Evolutionary conservation across 1,139 yeast genomes (phyloP).

Genomic region (Pichia sp.): DNA sequence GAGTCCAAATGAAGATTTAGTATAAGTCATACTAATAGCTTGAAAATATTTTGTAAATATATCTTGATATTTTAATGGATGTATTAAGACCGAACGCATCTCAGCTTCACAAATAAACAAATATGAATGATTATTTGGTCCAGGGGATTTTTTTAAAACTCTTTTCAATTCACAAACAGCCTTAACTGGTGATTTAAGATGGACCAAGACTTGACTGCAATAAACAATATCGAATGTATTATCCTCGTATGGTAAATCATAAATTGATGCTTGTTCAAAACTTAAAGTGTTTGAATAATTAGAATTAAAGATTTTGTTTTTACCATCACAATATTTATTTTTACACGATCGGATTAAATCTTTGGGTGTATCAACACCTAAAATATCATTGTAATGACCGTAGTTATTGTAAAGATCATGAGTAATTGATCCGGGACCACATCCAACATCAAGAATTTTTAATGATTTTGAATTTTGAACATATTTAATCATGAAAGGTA

Average conservation of each 20-base stretch:
- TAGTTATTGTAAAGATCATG: conserved; percentile 4
- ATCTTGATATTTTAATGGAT: conserved; percentile 5
- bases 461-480: not conserved
- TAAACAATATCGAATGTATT: conserved; percentile 8
- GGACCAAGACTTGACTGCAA: conserved; percentile 8
- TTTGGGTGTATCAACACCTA: conserved; percentile 5
- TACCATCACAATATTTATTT: not conserved
- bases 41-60: conserved; percentile 13
- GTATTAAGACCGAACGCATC: conserved; percentile 3
- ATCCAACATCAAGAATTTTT: conserved; percentile 10
- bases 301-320: not conserved
- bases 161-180: conserved; percentile 5
- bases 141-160: not conserved
- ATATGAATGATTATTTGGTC: not conserved
- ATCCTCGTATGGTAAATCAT: conserved; percentile 6
- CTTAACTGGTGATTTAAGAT: conserved; percentile 2
- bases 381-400: conserved; percentile 1
- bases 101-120: conserved; percentile 7
- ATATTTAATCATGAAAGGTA: not conserved
- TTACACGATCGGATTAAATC: conserved; percentile 2
- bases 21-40: not conserved
- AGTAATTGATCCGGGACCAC: conserved; percentile 12
- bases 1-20: not conserved
- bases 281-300: not conserved
- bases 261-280: conserved; percentile 5